Evolutionary conservation across 371 early-diverging fungal species (phyloP).

Genomic region (Zopfochytrium polystomum): DNA sequence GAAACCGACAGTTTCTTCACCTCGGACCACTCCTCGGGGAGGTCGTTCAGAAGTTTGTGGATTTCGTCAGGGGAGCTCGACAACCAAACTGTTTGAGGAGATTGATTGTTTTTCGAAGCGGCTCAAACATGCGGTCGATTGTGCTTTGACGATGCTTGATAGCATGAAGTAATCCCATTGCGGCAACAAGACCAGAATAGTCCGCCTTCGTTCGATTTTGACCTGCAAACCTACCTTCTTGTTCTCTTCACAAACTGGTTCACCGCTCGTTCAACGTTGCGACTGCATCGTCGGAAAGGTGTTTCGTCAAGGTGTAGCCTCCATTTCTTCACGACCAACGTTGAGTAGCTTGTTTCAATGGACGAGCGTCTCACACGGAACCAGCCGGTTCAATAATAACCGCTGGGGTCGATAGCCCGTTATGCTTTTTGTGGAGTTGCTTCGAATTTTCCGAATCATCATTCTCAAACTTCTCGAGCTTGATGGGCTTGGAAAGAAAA

Average conservation of each 20-base stretch:
- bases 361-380: conserved; percentile 59
- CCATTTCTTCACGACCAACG: conserved; percentile 63
- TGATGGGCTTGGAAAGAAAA: conserved; percentile 23
- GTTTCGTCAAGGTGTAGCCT: conserved; percentile 59
- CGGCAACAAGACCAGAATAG: conserved; percentile 50
- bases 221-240: conserved; percentile 52
- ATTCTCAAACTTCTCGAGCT: conserved; percentile 57
- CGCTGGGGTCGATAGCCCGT: conserved; percentile 59
- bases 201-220: conserved; percentile 61
- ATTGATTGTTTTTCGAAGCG: conserved; percentile 60
- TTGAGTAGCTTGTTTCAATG: conserved; percentile 59
- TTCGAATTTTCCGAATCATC: conserved; percentile 61
- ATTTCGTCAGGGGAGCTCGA: conserved; percentile 60
- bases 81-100: conserved; percentile 57
- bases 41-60: conserved; percentile 57
- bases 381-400: conserved; percentile 55
- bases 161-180: conserved; percentile 60
- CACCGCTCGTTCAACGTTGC: conserved; percentile 53
- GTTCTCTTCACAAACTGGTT: conserved; percentile 49
- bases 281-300: conserved; percentile 55
- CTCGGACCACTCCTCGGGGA: conserved; percentile 64
- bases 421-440: conserved; percentile 58
- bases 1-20: conserved; percentile 56
- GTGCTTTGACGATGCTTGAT: conserved; percentile 51
- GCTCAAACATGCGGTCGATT: conserved; percentile 62